Evolutionary conservation across 2,329 filamentous ascomycete species (phyloP).

Genomic region (Beauveria pseudobassiana): DNA sequence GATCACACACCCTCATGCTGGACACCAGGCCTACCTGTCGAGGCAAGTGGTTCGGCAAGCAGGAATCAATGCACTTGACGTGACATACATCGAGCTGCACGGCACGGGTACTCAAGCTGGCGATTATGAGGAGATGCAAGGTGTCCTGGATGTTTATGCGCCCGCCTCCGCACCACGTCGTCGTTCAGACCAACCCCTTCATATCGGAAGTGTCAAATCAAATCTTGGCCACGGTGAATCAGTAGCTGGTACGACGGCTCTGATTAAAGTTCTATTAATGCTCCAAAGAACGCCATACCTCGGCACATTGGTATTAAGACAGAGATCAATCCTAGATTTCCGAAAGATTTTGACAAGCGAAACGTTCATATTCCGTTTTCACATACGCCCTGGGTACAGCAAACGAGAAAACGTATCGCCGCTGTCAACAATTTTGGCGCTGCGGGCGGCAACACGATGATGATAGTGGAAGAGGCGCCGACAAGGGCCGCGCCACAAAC

Average conservation of each 20-base stretch:
- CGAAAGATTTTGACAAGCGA: no score
- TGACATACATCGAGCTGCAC: constrained; percentile 84
- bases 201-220: constrained; percentile 55
- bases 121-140: constrained; percentile 74
- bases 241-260: constrained; percentile 23
- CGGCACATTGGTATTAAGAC: constrained; percentile 54
- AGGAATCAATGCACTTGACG: constrained; percentile 66
- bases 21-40: constrained; percentile 66
- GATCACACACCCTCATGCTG: constrained; percentile 76
- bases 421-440: no score
- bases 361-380: no score
- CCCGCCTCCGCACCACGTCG: no score
- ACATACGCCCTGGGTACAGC: no score
- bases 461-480: no score
- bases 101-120: constrained; percentile 83
- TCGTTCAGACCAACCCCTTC: constrained; percentile 27
- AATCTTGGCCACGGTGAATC: constrained; percentile 58
- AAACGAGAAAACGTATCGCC: no score
- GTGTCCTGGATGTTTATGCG: constrained; percentile 47
- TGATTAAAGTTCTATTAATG: constrained; percentile 31
- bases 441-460: no score
- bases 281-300: constrained; percentile 53
- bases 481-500: no score
- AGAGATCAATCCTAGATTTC: no score
- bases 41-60: constrained; percentile 63